Evolutionary conservation across 768 basidiomycete species (phyloP), one percentile per base, ranked within the genome.

Genomic region (Psilocybe subaeruginosa): DNA sequence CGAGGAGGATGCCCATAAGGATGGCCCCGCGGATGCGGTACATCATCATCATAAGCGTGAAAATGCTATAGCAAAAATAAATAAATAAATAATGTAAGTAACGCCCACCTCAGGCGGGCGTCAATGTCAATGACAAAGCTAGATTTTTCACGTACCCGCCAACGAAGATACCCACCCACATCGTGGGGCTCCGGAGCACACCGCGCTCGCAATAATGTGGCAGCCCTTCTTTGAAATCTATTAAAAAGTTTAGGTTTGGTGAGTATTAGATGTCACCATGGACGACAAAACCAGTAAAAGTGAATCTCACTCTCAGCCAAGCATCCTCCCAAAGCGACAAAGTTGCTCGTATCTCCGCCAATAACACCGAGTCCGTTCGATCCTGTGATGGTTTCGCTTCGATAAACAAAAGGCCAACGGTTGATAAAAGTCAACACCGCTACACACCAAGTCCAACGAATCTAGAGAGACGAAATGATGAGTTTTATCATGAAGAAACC

Each of bases 141-240:
- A 19, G 35, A 7, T 31, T 16, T 47, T 11, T 0, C n/a, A 68
- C 86, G 23, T 68, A 90, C 88, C 93, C 93, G 65, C 93, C 93
- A 5, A 87, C 77, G 72, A 93, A 92, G 58, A 95, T 84, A 37
- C 93, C 93, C n/a, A 95, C 75, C 93, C 93, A 95, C 78, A 92
- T 87, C 8, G 88, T 91, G 1, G 92, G 91, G 63, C 76, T 88
- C 41, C 83, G 87, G 29, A 95, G 76, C 3, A 92, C 88, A 43
- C 83, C 85, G 12, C 77, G 71, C 3, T 75, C 77, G 65, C 93
- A 95, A 74, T 84, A 92, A 54, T 80, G 68, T 4, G 85, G 79
- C 30, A 92, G 75, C 50, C 74, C 71, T 0, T 70, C 62, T 52
- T 72, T 72, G 53, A 79, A 84, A 68, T 90, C 80, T 80, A 56